A percentile compares a stretch with the other conserved stretches of the same genome.
These are phyloP conservation scores for Amorphotheca resinae DNA, from an alignment of 495 filamentous ascomycete species.

Conservation along the genomic window DNA sequence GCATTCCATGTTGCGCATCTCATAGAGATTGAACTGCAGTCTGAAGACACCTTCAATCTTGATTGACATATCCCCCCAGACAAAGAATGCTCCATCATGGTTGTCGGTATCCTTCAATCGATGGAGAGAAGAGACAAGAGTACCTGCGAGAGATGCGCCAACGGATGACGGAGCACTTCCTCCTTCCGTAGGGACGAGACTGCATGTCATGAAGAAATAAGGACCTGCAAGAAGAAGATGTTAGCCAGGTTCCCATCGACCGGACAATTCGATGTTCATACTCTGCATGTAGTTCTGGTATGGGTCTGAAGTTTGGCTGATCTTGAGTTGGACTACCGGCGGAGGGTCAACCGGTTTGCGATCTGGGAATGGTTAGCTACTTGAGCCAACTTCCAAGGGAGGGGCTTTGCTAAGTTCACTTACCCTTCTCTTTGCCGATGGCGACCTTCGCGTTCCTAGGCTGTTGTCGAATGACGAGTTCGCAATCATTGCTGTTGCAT, in stretches of 20 bases:
- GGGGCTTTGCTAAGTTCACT: too few relatives aligned
- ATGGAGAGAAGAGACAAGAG: constrained; percentile 83
- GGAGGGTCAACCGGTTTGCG: constrained; percentile 93
- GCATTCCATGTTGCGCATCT: constrained; percentile 54
- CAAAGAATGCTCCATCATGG: constrained; percentile 87
- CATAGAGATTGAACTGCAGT: constrained; percentile 77
- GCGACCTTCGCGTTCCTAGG: constrained; percentile 55
- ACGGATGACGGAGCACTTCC: constrained; percentile 28
- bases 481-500: constrained; percentile 35
- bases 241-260: background rate
- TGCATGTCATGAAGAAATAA: constrained; percentile 76
- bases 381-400: too few relatives aligned
- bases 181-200: constrained; percentile 39
- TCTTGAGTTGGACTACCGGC: constrained; percentile 75
- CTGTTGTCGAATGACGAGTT: constrained; percentile 54
- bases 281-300: constrained; percentile 63
- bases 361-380: constrained; percentile 38
- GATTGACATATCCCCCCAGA: constrained; percentile 89
- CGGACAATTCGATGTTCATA: constrained; percentile 12
- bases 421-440: constrained; percentile 62
- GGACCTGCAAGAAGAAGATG: constrained; percentile 41
- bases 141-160: constrained; percentile 56
- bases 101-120: constrained; percentile 87
- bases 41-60: constrained; percentile 68
- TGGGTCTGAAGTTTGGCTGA: constrained; percentile 58